Evolutionary conservation across 495 filamentous ascomycete genomes (phyloP).

Genomic region (Peziza echinospora): DNA sequence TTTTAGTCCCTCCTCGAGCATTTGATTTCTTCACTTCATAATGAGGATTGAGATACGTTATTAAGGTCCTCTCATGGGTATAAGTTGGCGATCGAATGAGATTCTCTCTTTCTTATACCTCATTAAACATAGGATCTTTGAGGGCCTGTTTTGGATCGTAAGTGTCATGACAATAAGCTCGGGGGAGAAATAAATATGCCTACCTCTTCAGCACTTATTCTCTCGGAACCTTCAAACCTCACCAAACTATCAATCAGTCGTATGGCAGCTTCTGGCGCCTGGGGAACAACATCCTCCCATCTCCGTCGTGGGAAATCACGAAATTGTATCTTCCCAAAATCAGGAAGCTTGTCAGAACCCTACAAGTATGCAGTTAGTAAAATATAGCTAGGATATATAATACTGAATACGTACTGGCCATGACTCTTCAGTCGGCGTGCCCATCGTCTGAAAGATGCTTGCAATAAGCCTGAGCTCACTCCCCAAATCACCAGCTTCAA

Average conservation of each 20-base stretch:
- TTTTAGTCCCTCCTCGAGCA: too few relatives aligned
- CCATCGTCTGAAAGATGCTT: conserved; percentile 73
- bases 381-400: too few relatives aligned
- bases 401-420: conserved; percentile 39
- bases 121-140: too few relatives aligned
- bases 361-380: too few relatives aligned
- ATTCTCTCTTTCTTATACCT: too few relatives aligned
- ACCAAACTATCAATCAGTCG: conserved; percentile 10
- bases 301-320: conserved; percentile 7
- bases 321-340: conserved; percentile 19
- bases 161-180: neutral
- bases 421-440: conserved; percentile 49
- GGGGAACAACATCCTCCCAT: conserved; percentile 16
- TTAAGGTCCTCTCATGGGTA: too few relatives aligned
- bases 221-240: conserved; percentile 11
- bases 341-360: conserved; percentile 14
- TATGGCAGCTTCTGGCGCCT: conserved; percentile 4
- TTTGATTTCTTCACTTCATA: too few relatives aligned
- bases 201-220: conserved; percentile 13
- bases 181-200: neutral
- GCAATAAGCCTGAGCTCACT: conserved; percentile 79
- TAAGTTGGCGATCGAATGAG: too few relatives aligned
- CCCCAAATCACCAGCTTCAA: conserved; percentile 69
- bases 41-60: too few relatives aligned
- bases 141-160: too few relatives aligned